These are phyloP conservation scores for Rhododendron molle DNA, from an alignment of 148 eudicot species.

Conservation along the genomic window DNA sequence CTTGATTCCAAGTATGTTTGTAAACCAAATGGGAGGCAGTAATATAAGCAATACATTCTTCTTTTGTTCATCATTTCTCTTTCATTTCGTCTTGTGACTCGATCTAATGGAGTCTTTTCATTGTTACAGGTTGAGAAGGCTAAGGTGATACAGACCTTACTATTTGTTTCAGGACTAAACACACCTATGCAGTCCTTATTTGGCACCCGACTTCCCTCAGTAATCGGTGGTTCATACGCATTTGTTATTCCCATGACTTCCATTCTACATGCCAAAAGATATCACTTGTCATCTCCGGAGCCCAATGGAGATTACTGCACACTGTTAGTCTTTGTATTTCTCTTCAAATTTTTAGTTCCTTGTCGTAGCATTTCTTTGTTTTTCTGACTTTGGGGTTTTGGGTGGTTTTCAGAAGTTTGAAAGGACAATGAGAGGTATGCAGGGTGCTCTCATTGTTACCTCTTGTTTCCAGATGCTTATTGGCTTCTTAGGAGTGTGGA, in stretches of 20 bases:
- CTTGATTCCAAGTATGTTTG: constrained; percentile 44
- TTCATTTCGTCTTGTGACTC: not conserved
- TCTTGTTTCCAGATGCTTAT: constrained; percentile 49
- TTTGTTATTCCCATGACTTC: constrained; percentile 56
- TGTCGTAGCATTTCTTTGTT: not conserved
- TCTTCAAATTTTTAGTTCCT: not conserved
- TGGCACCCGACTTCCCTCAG: constrained; percentile 66
- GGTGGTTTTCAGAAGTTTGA: constrained; percentile 49
- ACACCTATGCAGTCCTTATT: constrained; percentile 64
- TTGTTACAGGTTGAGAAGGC: constrained; percentile 53
- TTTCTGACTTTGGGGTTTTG: not conserved
- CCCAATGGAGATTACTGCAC: constrained; percentile 16
- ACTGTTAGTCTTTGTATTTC: not conserved
- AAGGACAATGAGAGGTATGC: constrained; percentile 57
- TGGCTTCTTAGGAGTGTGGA: constrained; percentile 67
- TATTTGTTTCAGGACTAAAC: constrained; percentile 58
- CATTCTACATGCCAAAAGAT: constrained; percentile 37
- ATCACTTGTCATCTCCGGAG: constrained; percentile 7
- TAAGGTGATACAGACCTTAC: constrained; percentile 63
- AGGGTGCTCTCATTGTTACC: constrained; percentile 61
- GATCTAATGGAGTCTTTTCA: not conserved
- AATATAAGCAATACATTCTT: constrained; percentile 35
- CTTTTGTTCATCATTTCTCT: not conserved
- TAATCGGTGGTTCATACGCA: constrained; percentile 61
- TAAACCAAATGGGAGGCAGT: constrained; percentile 78